Evolutionary conservation across 2,329 filamentous ascomycete genomes (phyloP), one percentile per base, ranked within the genome.

Genomic region (Penicillium sp.): DNA sequence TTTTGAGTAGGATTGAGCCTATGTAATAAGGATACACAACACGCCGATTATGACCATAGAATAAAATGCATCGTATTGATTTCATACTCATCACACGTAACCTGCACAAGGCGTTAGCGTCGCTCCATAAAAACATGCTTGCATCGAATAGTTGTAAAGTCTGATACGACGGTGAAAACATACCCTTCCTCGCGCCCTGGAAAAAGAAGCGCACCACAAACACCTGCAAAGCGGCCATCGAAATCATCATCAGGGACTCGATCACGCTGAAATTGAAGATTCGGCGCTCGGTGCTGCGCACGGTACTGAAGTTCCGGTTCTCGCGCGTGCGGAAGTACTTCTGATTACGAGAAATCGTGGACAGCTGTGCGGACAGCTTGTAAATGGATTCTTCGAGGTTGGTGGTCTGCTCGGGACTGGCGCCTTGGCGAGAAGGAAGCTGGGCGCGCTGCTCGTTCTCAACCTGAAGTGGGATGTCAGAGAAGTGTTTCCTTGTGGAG

Each of bases 301-400:
- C 93, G 8, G 93, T 98, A 76, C 89, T 95, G 75, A 98, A 97
- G 76, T 98, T 98, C 55, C 93, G 83, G 80, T 98, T 98, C 79
- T 98, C 93, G 59, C 93, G 85, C 2, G 93, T 98, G 56, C 95
- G 88, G 84, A 98, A 98, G 78, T 98, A 98, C 72, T 98, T 98
- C 68, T 98, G 93, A 77, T 95, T 96, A 66, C 93, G 83, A 37
- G 88, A 90, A 67, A 98, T 93, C 55, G 91, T 96, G 12, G 90
- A 95, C 44, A 98, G 77, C 68, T 95, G 89, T 56, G 89, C 86
- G 10, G 90, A 95, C 53, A 98, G 81, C 77, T 95, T 96, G 78
- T 93, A 89, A 64, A 97, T 87, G 35, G 89, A 92, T 75, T 98
- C 92, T 71, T 97, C 92, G 42, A 98, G 80, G 6, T 83, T 82